Base-by-base conservation (phyloP, 768 basidiomycete genomes). In the Collybia sp. region DNA sequence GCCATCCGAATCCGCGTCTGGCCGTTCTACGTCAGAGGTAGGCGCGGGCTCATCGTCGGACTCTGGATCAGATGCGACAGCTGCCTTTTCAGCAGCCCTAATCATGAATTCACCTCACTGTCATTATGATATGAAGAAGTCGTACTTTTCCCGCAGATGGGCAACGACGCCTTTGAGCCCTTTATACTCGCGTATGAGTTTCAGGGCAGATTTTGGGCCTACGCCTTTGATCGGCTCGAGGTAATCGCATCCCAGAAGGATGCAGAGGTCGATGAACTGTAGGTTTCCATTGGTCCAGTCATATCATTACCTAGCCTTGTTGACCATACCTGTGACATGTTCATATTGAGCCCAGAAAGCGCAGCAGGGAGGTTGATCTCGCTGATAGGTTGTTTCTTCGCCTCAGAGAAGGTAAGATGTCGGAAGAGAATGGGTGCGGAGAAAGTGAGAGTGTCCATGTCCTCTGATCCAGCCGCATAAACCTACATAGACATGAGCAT, bases 371-470 rank as follows among this genome's bases (percentile, higher is more conserved):
- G 82, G 55, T 79, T 80, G 46, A 98, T 93, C 58, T 97, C 92
- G 55, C 82, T 86, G 57, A 99, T 99, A 12, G 96, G 96, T 52
- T 88, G 83, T 59, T 97, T 98, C 64, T 95, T 93, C 12, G 94
- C 94, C 61, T 99, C 96, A 11, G 92, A 93, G 70, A 98, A 97
- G 11, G 96, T 98, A 48, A 99, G 79, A 66, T 97, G 96, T 20
- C 96, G 90, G 55, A 88, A 86, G 8, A 99, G 76, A 37, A 95
- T 84, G 1, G 96, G 95, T 0, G 95, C 71, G 53, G 81, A 78
- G 72, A 99, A 99, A 1, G 96, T 99, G 16, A 99, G 80, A 6
- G 96, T 99, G 58, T 99, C 96, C 96, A 99, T 99, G 65, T 99
- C 96, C 67, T 98, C 96, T 0, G 94, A 96, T 12, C 96, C 96